Conservation (phyloP, 257 asterid genomes). For the Orobanche coerulescens region DNA sequence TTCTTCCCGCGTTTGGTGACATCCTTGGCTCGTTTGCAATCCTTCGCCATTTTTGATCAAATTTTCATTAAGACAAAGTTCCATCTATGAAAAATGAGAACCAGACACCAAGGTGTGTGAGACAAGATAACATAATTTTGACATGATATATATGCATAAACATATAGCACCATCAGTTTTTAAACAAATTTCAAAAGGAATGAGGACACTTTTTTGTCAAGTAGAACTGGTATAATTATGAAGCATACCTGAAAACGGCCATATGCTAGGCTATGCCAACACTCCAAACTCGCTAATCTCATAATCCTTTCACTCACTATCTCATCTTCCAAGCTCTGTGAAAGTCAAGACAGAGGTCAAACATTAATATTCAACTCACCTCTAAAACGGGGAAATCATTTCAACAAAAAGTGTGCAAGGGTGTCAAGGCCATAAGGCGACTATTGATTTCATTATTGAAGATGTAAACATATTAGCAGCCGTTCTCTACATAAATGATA, state of each 20-base stretch:
- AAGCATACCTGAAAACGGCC: slow-evolving; percentile 86
- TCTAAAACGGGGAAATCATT: slow-evolving; percentile 12
- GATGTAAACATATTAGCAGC: slow-evolving; percentile 4
- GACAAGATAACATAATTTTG: not conserved
- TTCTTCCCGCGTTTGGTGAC: slow-evolving; percentile 45
- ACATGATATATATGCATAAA: not conserved
- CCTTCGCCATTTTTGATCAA: slow-evolving; percentile 76
- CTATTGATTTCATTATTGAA: not conserved
- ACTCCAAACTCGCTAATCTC: slow-evolving; percentile 80
- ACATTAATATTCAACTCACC: slow-evolving; percentile 18
- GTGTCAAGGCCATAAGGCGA: not conserved
- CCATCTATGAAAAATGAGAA: slow-evolving; percentile 48
- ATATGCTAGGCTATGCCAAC: slow-evolving; percentile 90
- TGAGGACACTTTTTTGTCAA: not conserved
- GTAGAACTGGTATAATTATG: slow-evolving; percentile 1
- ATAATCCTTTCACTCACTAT: slow-evolving; percentile 81
- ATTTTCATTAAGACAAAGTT: slow-evolving; percentile 71
- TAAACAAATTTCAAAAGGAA: not conserved
- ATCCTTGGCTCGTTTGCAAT: slow-evolving; percentile 68
- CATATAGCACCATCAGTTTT: not conserved
- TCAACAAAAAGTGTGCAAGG: slow-evolving; percentile 11
- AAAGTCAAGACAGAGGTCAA: slow-evolving; percentile 20
- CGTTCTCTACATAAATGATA: not conserved
- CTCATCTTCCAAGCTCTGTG: slow-evolving; percentile 92
- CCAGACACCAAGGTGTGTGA: slow-evolving; percentile 12